Base-by-base conservation (phyloP, 2,329 filamentous ascomycete species). In the Neofusicoccum ribis region DNA sequence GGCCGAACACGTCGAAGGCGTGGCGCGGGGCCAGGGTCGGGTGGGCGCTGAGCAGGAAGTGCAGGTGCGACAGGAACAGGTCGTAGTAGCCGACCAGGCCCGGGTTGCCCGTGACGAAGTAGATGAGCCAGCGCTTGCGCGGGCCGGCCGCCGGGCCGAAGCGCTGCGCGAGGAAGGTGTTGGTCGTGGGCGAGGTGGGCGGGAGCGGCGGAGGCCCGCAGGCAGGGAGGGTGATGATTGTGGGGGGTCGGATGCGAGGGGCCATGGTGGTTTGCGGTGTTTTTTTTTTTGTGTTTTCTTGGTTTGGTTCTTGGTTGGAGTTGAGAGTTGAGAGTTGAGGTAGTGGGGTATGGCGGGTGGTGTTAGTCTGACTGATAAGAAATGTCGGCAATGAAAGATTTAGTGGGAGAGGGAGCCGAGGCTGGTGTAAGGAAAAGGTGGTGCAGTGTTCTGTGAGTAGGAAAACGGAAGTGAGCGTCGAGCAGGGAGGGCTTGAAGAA, bases 51-150 rank as follows among this genome's bases (percentile, higher is more conserved):
- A 92, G 78, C 12, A 86, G 77, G 0, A 77, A 73, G 51, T 86
- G 81, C 2, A 93, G 78, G 14, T 83, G 80, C 0, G 79, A 79
- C 11, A 93, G 81, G 75, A 92, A 94, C 43, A 85, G 82, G 65
- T 78, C 79, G 76, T 94, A 94, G 82, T 91, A 94, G 64, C 84
- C 85, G 59, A 93, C 85, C 17, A 92, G 81, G 5, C 91, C 91
- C 5, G 91, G 91, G 69, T 94, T 94, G 20, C 91, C 91, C 34
- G 89, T 86, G 46, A 94, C 83, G 76, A 91, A 89, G 79, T 88
- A 92, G 69, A 93, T 79, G 58, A 93, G 84, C 67, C 80, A 78
- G 47, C 31, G 54, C 56, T 52, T 65, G 70, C 43, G 59, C n/a
- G 56, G 56, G 31, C 56, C 56, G 15, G 56, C 56, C n/a, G 11